These are phyloP conservation scores for Amoebophrya sp. DNA, from an alignment of 169 alveolate genomes.

Conservation along the genomic window DNA sequence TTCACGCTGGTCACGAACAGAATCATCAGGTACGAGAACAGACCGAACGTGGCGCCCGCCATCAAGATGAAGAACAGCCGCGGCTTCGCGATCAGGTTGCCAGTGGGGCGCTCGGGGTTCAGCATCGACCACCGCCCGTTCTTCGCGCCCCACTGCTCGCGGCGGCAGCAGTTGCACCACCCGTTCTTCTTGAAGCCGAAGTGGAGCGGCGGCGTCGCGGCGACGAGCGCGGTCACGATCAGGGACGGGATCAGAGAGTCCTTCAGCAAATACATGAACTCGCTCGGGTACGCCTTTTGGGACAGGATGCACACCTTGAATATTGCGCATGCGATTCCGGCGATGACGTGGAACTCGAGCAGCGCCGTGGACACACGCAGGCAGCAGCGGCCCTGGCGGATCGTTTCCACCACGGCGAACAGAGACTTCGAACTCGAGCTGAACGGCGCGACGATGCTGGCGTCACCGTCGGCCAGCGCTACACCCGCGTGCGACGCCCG, in stretches of 20 bases:
- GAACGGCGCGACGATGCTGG: conserved; percentile 72
- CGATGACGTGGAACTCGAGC: background rate
- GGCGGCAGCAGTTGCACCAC: background rate
- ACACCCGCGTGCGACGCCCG: conserved; percentile 68
- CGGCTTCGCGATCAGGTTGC: background rate
- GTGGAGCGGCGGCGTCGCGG: background rate
- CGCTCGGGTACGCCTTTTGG: background rate
- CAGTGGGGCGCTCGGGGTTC: background rate
- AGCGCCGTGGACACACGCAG: conserved; percentile 1
- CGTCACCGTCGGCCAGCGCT: conserved; percentile 66
- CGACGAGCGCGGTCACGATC: background rate
- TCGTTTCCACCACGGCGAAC: background rate
- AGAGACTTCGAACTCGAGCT: background rate
- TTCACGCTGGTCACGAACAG: background rate
- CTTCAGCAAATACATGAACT: background rate
- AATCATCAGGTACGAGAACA: background rate
- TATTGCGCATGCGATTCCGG: background rate
- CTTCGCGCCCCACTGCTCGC: conserved; percentile 3
- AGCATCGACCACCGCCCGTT: background rate
- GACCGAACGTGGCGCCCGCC: background rate
- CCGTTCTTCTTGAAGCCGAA: background rate
- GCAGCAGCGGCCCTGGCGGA: conserved; percentile 7
- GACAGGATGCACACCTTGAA: background rate
- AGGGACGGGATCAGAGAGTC: background rate
- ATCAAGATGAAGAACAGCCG: background rate